phyloP scores from a whole-genome alignment of 1,284 basidiomycete species.

The Cryptococcus jaspeensis region DNA sequence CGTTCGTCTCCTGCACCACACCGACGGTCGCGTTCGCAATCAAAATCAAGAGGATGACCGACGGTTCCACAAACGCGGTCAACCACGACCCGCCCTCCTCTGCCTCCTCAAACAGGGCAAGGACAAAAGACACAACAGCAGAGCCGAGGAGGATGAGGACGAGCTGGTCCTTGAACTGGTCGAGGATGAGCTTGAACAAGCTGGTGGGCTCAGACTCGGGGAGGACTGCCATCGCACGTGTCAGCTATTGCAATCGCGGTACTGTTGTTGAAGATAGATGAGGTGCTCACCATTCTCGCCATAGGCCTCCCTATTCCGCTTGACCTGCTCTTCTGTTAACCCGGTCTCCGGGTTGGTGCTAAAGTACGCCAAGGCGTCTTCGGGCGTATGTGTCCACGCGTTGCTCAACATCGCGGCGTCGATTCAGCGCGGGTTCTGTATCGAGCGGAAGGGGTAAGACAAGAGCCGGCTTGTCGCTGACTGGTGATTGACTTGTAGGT shows the following conservation, averaged over 20 bases:
- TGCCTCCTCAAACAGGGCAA: constrained; percentile 79
- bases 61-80: constrained; percentile 84
- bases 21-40: constrained; percentile 92
- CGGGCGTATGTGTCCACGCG: constrained; percentile 49
- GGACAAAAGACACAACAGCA: constrained; percentile 82
- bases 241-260: background rate
- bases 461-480: background rate
- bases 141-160: constrained; percentile 91
- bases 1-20: constrained; percentile 90
- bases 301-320: constrained; percentile 71
- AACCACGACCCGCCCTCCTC: constrained; percentile 60
- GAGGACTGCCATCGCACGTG: constrained; percentile 59
- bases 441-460: background rate
- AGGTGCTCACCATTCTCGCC: constrained; percentile 72
- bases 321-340: constrained; percentile 50
- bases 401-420: constrained; percentile 40
- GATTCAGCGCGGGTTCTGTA: too few species aligned
- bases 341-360: constrained; percentile 39
- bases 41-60: constrained; percentile 89
- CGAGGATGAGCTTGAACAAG: constrained; percentile 87
- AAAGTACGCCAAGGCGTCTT: constrained; percentile 48
- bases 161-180: constrained; percentile 97
- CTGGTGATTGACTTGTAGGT: background rate
- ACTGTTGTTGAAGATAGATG: constrained; percentile 2
- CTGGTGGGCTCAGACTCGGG: constrained; percentile 88